These are phyloP conservation scores for Clonostachys rosea DNA, from an alignment of 2,329 filamentous ascomycete genomes.

Conservation along the genomic window DNA sequence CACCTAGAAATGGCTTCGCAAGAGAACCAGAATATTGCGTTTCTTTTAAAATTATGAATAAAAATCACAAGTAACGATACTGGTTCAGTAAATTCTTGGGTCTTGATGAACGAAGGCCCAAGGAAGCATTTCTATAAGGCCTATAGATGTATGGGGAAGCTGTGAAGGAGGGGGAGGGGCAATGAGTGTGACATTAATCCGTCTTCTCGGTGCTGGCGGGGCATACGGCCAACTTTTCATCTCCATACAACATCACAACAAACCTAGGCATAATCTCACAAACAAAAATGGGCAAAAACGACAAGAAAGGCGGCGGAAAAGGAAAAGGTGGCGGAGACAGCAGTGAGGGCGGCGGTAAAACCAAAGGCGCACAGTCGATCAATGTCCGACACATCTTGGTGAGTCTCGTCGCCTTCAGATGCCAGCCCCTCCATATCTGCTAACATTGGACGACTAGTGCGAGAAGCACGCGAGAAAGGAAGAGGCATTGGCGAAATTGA, in stretches of 20 bases:
- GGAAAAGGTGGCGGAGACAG: conserved; percentile 17
- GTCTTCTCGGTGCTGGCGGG: no score
- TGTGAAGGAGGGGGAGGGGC: no score
- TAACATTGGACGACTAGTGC: conserved; percentile 36
- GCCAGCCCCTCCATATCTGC: no score
- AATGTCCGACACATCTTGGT: conserved; percentile 71
- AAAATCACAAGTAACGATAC: no score
- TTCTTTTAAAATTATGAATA: background rate
- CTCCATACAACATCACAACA: no score
- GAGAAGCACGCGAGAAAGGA: conserved; percentile 77
- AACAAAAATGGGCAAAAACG: conserved; percentile 27
- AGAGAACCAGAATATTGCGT: background rate
- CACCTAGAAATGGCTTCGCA: background rate
- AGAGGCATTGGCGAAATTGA: conserved; percentile 65
- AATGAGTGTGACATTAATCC: no score
- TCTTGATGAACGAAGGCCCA: no score
- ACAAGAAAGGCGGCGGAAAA: conserved; percentile 28
- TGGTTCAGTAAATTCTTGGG: no score
- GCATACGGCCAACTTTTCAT: no score
- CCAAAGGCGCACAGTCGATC: conserved; percentile 59
- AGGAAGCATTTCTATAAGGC: no score
- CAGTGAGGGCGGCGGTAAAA: conserved; percentile 26
- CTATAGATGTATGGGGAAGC: no score
- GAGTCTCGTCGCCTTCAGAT: conserved; percentile 4
- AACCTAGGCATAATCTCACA: no score